Evolutionary conservation across 768 basidiomycete genomes (phyloP), one percentile per base, ranked within the genome.

Genomic region (Suillus sp.): DNA sequence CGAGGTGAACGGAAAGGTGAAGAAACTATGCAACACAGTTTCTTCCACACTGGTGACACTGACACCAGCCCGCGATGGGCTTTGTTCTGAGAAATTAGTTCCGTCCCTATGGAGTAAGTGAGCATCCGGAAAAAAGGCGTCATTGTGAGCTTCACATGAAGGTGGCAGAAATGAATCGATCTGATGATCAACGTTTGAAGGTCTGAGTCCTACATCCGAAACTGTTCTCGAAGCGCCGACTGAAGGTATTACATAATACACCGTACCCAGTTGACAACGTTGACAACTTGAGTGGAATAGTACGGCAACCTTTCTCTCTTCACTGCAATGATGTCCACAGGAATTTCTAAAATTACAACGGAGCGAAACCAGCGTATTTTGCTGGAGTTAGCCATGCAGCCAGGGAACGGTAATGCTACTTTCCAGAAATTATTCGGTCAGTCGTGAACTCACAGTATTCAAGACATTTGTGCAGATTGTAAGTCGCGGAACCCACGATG

Each of bases 381-480:
- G 13, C 74, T 90, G 25, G 92, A 94, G 64, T 81, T 95, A 37
- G 84, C 83, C 9, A 73, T 78, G 38, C 79, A 85, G 64, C 91
- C 93, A 42, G 95, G 95, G 62, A 97, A 97, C 72, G 90, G 94
- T 88, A 72, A 76, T 60, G n/a, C 22, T 56, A n/a, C 38, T 27
- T 61, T 7, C 7, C 42, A 27, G 47, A 25, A 38, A 32, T 16
- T 40, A n/a, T 30, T 62, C 58, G 60, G 67, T 47, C 37, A 55
- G 58, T 47, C 61, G 27, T 60, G 59, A 62, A 18, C 69, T 62
- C 65, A 61, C 61, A 51, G 42, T 58, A 55, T 56, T 34, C 16
- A 71, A 97, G 95, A 95, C 73, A 74, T 84, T 14, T 98, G 96
- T 73, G 95, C 96, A 7, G 96, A 98, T 75, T 98, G 96, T 75